Conservation (phyloP, 306 rosid genomes). For the Ochetophila trinervis region DNA sequence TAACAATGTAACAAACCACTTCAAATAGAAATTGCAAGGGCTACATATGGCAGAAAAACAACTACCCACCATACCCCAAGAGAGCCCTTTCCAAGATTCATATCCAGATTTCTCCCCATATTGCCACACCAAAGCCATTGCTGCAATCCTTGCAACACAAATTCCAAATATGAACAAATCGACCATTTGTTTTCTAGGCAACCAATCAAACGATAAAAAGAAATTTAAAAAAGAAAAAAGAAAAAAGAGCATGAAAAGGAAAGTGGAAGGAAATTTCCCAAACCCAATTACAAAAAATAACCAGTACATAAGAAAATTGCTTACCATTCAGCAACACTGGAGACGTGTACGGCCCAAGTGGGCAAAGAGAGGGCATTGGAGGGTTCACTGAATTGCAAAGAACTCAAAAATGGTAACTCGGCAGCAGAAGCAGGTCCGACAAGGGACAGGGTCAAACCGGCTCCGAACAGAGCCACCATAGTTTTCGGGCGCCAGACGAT, state of each 20-base stretch:
- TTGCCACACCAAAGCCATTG: slow-evolving; percentile 96
- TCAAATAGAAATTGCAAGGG: not conserved
- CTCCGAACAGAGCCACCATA: slow-evolving; percentile 42
- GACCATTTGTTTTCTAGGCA: not conserved
- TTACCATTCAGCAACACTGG: slow-evolving; percentile 88
- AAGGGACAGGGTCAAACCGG: slow-evolving; percentile 41
- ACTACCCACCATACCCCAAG: slow-evolving; percentile 90
- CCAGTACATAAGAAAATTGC: slow-evolving; percentile 1
- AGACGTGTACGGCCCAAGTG: slow-evolving; percentile 91
- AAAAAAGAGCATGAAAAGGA: not conserved
- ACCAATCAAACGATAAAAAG: not conserved
- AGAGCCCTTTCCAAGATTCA: slow-evolving; percentile 88
- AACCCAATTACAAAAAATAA: not conserved
- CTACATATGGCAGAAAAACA: not conserved
- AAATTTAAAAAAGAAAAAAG: not conserved
- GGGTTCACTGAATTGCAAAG: slow-evolving; percentile 64
- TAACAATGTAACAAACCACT: not conserved
- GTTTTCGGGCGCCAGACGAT: slow-evolving; percentile 15
- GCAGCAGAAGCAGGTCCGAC: slow-evolving; percentile 53
- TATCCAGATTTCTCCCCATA: slow-evolving; percentile 74
- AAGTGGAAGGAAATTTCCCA: not conserved
- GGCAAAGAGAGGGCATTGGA: slow-evolving; percentile 89
- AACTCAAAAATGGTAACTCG: slow-evolving; percentile 36
- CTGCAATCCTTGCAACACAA: slow-evolving; percentile 57
- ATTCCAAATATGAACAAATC: not conserved